phyloP scores from a whole-genome alignment of 1,284 basidiomycete genomes.

The Erythrobasidium hasegawianum region DNA sequence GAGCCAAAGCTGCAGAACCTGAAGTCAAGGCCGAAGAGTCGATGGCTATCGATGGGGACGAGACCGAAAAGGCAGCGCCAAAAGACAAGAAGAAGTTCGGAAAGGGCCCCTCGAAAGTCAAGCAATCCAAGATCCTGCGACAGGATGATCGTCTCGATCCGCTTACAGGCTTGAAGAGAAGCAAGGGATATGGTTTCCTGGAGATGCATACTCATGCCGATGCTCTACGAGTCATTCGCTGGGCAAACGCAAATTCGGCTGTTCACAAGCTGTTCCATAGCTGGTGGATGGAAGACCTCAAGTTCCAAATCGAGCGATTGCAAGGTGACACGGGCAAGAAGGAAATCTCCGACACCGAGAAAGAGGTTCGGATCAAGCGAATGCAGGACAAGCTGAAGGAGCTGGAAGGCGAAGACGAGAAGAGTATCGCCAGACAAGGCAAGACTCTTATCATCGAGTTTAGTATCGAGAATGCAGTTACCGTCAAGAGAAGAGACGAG shows the following conservation, averaged over 20 bases:
- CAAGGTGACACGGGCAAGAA: neutral
- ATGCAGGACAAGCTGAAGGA: conserved; percentile 55
- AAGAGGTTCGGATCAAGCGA: conserved; percentile 63
- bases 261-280: conserved; percentile 63
- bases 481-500: conserved; percentile 64
- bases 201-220: conserved; percentile 85
- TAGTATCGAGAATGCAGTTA: conserved; percentile 57
- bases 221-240: conserved; percentile 83
- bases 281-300: conserved; percentile 81
- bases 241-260: conserved; percentile 83
- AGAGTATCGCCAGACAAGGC: conserved; percentile 48
- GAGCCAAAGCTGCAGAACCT: conserved; percentile 34
- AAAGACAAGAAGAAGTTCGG: conserved; percentile 46
- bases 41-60: conserved; percentile 38
- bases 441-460: conserved; percentile 72
- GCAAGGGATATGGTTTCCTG: conserved; percentile 92
- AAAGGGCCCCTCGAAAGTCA: conserved; percentile 57
- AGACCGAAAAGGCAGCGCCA: conserved; percentile 48
- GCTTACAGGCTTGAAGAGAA: conserved; percentile 76
- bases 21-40: conserved; percentile 47
- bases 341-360: conserved; percentile 61
- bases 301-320: conserved; percentile 60
- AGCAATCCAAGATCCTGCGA: conserved; percentile 85
- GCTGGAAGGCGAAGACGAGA: conserved; percentile 56
- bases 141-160: conserved; percentile 81